Evolutionary conservation across 2,329 filamentous ascomycete species (phyloP).

Genomic region (Aspergillus pseudoterreus): DNA sequence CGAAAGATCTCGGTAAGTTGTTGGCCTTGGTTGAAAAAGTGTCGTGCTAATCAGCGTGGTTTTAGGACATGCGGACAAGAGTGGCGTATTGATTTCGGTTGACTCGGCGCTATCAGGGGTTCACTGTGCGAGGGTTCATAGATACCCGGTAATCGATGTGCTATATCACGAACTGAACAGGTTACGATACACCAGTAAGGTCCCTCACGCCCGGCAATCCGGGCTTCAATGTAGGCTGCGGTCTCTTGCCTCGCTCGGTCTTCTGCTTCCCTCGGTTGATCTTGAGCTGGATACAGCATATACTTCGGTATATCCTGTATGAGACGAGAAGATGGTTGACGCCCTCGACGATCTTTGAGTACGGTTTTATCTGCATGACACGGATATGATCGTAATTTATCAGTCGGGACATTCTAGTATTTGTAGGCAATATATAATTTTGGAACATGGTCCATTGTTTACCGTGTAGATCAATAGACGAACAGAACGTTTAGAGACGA

Average conservation of each 20-base stretch:
- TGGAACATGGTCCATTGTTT: background rate
- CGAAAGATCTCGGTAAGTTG: slow-evolving; percentile 74
- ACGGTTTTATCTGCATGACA: slow-evolving; percentile 40
- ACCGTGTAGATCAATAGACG: background rate
- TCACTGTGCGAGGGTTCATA: slow-evolving; percentile 19
- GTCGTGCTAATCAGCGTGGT: slow-evolving; percentile 13
- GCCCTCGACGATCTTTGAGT: slow-evolving; percentile 49
- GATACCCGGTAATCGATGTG: slow-evolving; percentile 20
- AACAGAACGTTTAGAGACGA: background rate
- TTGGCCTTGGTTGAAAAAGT: background rate
- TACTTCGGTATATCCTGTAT: slow-evolving; percentile 29
- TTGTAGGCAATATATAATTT: background rate
- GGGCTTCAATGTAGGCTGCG: background rate
- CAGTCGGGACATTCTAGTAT: slow-evolving; percentile 31
- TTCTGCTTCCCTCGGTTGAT: slow-evolving; percentile 30
- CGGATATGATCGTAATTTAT: slow-evolving; percentile 46
- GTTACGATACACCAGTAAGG: background rate
- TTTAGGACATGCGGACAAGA: slow-evolving; percentile 54
- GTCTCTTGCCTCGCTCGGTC: slow-evolving; percentile 54
- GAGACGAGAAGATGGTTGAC: slow-evolving; percentile 44
- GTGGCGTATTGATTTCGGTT: slow-evolving; percentile 48
- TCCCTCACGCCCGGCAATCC: background rate
- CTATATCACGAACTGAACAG: slow-evolving; percentile 12
- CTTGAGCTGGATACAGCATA: slow-evolving; percentile 41
- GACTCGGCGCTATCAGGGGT: slow-evolving; percentile 22